Base-by-base conservation (phyloP, 768 basidiomycete genomes). In the Hygrophoropsis aurantiaca region DNA sequence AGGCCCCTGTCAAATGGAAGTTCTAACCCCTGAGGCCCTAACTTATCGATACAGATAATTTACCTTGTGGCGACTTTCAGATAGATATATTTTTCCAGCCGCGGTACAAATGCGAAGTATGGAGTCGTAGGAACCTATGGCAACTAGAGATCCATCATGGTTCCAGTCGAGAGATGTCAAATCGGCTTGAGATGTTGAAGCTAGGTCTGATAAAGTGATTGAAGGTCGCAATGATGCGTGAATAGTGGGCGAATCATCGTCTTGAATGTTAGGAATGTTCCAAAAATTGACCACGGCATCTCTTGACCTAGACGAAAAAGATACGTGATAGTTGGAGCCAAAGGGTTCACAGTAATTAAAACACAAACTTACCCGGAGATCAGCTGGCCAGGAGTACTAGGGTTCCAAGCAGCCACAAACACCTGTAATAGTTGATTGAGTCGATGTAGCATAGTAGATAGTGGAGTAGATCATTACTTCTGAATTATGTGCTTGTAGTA, bases 321-420 rank as follows among this genome's bases (percentile, higher is more conserved):
- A 35, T 7, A 34, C 46, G 40, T 46, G 50, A 37, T 45, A 46
- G 45, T 42, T 40, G 37, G 27, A 13, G 42, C 27, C 27, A 37
- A 46, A 40, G 16, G 11, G 49, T 40, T n/a, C 25, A 34, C n/a
- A 37, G 43, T 18, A 9, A 25, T 27, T 15, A 19, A 21, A 42
- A 23, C 47, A 27, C 40, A 41, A 33, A 56, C 80, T 50, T 64
- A 89, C 88, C 90, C 90, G 23, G 88, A 82, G 18, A 86, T 86
- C 15, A 92, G 66, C n/a, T 82, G 57, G 32, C 77, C 72, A 24
- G 70, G 71, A 26, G 75, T 69, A 30, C 67, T 71, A 11, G 90
- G 88, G 65, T 88, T 91, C 74, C 87, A 92, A 4, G 84, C 79
- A 46, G 87, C 87, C 5, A 87, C 82, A 45, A 90, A 92, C 6